Evolutionary conservation across 441 rosid genomes (phyloP), one percentile per base, ranked within the genome.

Genomic region (Viola pubescens): DNA sequence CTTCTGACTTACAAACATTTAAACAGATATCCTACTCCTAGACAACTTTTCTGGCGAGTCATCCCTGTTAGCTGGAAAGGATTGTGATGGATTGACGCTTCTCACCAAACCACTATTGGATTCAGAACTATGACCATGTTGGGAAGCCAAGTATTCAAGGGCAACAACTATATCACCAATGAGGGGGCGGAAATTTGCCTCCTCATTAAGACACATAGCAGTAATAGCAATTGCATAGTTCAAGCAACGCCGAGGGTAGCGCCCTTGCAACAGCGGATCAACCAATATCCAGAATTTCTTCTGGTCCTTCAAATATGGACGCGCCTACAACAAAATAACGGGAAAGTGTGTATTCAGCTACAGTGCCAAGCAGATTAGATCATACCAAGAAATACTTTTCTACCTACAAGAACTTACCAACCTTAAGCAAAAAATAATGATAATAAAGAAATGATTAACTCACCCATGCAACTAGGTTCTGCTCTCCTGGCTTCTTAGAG

Each of bases 121-220:
- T 12, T 70, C 82, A 1, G 81, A 68, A 65, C 63, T 67, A 9
- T 72, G 60, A 54, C 79, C 56, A 72, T 87, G 34, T 26, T 26
- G 97, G 48, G 78, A 54, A 39, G 79, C 72, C 72, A 92, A 74
- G 79, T 89, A 92, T 72, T 89, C 98, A 11, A 92, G 94, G 10
- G 98, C 98, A 3, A 84, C 96, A 7, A 87, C 91, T 4, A 92
- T 83, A 67, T 92, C 98, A 37, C 81, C 74, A 42, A 92, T 84
- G n/a, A 92, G 80, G 34, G 98, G 98, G 52, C 96, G 90, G 64
- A 87, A 92, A 64, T 74, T 79, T 12, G 98, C 94, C 75, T 92
- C 94, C 69, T 92, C 97, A 37, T 86, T 83, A 11, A 92, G 81
- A 73, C 98, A 89, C 98, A 92, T 92, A 26, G 94, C 87, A 3